Evolutionary conservation across 352 stramenopile species (phyloP), one percentile per base, ranked within the genome.

Genomic region (Globisporangium takayamanum): DNA sequence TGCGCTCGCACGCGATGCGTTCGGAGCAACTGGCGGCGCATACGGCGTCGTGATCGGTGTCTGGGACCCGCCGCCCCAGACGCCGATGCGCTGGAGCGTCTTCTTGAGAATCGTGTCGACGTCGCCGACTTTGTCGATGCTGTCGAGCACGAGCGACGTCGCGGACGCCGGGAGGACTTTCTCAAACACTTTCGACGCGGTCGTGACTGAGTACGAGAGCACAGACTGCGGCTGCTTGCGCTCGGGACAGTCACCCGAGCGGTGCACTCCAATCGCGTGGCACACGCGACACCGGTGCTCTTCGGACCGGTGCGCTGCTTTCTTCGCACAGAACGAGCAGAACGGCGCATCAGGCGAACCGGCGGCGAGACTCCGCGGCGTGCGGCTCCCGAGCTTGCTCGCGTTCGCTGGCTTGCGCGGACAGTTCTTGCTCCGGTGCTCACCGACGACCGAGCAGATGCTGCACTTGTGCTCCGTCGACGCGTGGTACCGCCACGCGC

Each of bases 1-100:
- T 46, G 66, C 22, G 72, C 36, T 48, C 33, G 7, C 22, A 11
- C 2, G n/a, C 2, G 2, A 15, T 28, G 10, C 18, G 10, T 25
- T 10, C n/a, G 44, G n/a, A 11, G 18, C 51, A 22, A 55, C 28
- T 0, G 58, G 59, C 1, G 67, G 61, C 1, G 76, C 71, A 53
- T 88, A 89, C 3, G 84, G 84, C 16, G 84, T 93, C 30, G 79
- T 91, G 48, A 93, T 89, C 10, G 81, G 84, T 1, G 84, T 92
- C 66, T 92, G 84, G 0, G 84, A 93, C 5, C 81, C 81, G 39
- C 81, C 84, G n/a, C 83, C 78, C 84, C 84, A 93, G 5, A 91
- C 76, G 11, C 84, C 81, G 46, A 93, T 74, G 26, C 75, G 70
- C 30, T 88, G 79, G 7, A 93, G 64, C 48, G 76, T 87, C 56